Evolutionary conservation across 768 basidiomycete species (phyloP), one percentile per base, ranked within the genome.

Genomic region (Suillus subluteus): DNA sequence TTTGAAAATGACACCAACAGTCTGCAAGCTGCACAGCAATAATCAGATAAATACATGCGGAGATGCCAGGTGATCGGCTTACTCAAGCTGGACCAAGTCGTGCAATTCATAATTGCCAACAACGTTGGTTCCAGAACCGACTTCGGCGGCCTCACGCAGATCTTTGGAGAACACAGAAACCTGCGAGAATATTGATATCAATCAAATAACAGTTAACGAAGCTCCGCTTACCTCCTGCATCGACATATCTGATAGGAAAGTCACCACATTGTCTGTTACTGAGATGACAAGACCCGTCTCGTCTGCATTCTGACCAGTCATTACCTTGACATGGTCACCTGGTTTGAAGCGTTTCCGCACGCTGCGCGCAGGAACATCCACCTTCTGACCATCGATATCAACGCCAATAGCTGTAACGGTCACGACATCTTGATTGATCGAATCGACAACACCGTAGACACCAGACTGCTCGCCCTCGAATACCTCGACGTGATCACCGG

Each of bases 301-400:
- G 73, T 98, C 94, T 9, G 88, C 87, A 74, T 98, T 98, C 78
- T 95, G 90, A 30, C 98, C 98, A 18, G 90, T 85, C 90, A 99
- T 95, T 65, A 99, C 97, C 80, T 99, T 99, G 79, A 99, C 95
- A 73, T 99, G 98, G 79, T 99, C 97, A 73, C 98, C 98, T 64
- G 95, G 86, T 75, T 95, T 96, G 84, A 99, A 99, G 54, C 91
- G 84, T 80, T 99, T 99, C 72, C 96, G 84, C 4, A 99, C 96
- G 75, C 92, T 92, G 64, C 92, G 84, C 1, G 94, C 93, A 12
- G 92, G 91, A 9, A 96, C 84, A 66, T 96, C 94, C 64, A 96
- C 86, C 75, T 91, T 89, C 75, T 94, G 91, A 0, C 91, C 92
- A 66, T 94, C 92, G 62, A 97, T 85, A 66, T 98, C 96, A 37